Conservation (phyloP, 2,329 filamentous ascomycete species). For the Aulographum hederae region DNA sequence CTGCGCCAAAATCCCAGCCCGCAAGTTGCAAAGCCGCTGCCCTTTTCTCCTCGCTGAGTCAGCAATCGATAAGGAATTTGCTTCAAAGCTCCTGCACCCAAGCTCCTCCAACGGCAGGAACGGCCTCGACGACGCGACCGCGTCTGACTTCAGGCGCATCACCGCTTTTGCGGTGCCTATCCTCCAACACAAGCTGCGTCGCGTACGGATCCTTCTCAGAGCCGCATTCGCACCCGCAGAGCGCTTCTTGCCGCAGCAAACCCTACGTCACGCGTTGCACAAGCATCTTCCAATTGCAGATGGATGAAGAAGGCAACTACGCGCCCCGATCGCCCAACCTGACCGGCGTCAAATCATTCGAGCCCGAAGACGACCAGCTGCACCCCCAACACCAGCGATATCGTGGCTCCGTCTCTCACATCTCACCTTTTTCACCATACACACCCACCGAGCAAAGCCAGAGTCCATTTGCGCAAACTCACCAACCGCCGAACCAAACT, state of each 20-base stretch:
- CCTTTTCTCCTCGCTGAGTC: too few species aligned
- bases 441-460: slow-evolving; percentile 7
- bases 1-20: too few species aligned
- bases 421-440: slow-evolving; percentile 8
- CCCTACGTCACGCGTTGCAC: slow-evolving; percentile 7
- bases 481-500: slow-evolving; percentile 1
- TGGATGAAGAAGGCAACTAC: slow-evolving; percentile 15
- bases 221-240: neutral
- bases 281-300: slow-evolving; percentile 8
- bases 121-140: slow-evolving; percentile 1
- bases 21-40: too few species aligned
- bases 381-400: slow-evolving; percentile 20
- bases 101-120: too few species aligned
- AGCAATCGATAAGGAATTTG: too few species aligned
- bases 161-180: neutral
- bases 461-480: slow-evolving; percentile 7
- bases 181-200: neutral
- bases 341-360: slow-evolving; percentile 26
- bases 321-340: slow-evolving; percentile 26
- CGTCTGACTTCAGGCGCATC: neutral
- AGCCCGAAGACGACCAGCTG: slow-evolving; percentile 11
- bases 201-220: neutral
- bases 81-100: too few species aligned
- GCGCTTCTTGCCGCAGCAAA: neutral
- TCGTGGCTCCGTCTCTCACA: slow-evolving; percentile 16